A percentile compares a stretch with the other conserved stretches of the same genome.
phyloP scores from a whole-genome alignment of 2,329 filamentous ascomycete species.

The Scytalidium lignicola region DNA sequence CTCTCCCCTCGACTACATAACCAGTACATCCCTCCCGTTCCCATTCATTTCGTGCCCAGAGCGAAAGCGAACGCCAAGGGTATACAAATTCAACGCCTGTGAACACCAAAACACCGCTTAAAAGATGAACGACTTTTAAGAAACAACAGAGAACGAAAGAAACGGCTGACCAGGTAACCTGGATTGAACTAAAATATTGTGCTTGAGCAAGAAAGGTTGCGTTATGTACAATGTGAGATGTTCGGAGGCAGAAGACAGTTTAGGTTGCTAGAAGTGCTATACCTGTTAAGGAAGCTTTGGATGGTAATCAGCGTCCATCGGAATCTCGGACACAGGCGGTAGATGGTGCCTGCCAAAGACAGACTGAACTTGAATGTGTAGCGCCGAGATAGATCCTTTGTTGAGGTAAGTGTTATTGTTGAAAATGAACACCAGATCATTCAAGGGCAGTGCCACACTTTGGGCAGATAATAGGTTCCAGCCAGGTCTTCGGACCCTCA shows the following conservation, averaged over 20 bases:
- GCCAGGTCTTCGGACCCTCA: conserved; percentile 9
- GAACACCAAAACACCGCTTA: neutral
- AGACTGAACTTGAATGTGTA: neutral
- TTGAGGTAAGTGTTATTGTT: neutral
- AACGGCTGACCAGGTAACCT: neutral
- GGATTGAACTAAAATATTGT: neutral
- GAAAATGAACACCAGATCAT: conserved; percentile 9
- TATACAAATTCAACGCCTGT: neutral
- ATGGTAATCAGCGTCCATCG: neutral
- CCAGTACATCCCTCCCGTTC: neutral
- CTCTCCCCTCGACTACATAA: neutral
- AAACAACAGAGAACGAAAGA: neutral
- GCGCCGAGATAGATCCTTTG: neutral
- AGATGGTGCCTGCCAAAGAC: neutral
- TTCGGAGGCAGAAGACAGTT: neutral
- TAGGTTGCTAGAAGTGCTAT: neutral
- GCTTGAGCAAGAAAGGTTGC: neutral
- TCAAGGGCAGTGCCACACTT: conserved; percentile 19
- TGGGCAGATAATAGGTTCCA: conserved; percentile 19
- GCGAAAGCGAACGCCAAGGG: neutral
- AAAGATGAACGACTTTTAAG: neutral
- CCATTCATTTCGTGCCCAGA: neutral
- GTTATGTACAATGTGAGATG: neutral
- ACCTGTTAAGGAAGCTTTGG: neutral
- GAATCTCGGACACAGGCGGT: neutral